Percentiles rank a stretch among this genome's conserved stretches.
Evolutionary conservation across 2,329 filamentous ascomycete species (phyloP).

Genomic region (Thelonectria rubi): DNA sequence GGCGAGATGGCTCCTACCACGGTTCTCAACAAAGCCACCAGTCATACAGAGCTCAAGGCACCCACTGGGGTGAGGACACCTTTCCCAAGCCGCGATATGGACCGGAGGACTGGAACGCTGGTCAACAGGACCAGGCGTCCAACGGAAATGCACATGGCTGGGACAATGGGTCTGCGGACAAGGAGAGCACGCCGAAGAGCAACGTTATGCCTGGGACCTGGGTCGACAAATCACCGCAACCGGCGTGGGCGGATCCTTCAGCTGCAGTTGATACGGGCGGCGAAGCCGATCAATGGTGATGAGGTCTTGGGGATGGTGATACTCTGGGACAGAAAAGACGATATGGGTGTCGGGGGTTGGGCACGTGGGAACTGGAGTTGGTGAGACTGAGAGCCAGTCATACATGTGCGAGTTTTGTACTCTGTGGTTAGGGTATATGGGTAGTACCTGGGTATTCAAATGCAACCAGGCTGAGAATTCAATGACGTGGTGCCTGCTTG

Average conservation of each 20-base stretch:
- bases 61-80: slow-evolving; percentile 37
- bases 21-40: slow-evolving; percentile 34
- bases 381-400: neutral
- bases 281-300: slow-evolving; percentile 26
- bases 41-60: slow-evolving; percentile 26
- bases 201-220: slow-evolving; percentile 49
- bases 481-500: too few species aligned
- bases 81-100: slow-evolving; percentile 4
- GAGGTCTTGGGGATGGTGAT: neutral
- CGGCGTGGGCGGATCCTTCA: slow-evolving; percentile 44
- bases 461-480: too few species aligned
- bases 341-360: neutral
- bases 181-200: slow-evolving; percentile 17
- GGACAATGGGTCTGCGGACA: slow-evolving; percentile 7
- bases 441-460: too few species aligned
- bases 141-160: slow-evolving; percentile 32
- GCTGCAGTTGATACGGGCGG: slow-evolving; percentile 47
- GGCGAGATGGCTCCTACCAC: neutral
- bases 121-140: slow-evolving; percentile 16
- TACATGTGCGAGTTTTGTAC: too few species aligned
- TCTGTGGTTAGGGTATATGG: too few species aligned
- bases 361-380: neutral
- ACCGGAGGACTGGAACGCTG: slow-evolving; percentile 7
- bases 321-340: neutral
- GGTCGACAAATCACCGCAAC: slow-evolving; percentile 27